These are phyloP conservation scores for Citrus medica DNA, from an alignment of 345 rosid genomes.

Conservation along the genomic window DNA sequence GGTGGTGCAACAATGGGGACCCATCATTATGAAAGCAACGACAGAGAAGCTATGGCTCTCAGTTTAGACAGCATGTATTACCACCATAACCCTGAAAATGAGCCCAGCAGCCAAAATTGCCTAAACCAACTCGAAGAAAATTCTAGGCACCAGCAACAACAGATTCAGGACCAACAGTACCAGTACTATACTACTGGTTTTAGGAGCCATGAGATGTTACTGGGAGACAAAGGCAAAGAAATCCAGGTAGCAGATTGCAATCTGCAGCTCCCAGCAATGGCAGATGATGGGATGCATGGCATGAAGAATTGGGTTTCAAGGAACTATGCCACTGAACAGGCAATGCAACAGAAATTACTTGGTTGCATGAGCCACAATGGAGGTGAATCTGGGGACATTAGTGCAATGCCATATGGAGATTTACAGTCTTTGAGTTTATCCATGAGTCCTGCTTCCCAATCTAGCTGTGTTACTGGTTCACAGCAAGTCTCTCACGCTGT, in stretches of 20 bases:
- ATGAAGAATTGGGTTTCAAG: constrained; percentile 43
- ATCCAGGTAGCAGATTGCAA: constrained; percentile 30
- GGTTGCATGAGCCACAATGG: constrained; percentile 35
- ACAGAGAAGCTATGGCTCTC: constrained; percentile 73
- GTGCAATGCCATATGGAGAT: constrained; percentile 66
- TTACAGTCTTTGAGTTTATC: constrained; percentile 89
- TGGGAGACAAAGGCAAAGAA: constrained; percentile 25
- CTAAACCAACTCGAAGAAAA: constrained; percentile 27
- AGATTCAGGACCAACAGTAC: constrained; percentile 32
- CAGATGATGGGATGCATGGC: constrained; percentile 27
- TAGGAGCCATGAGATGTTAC: constrained; percentile 43
- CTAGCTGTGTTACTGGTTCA: constrained; percentile 73
- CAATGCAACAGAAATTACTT: constrained; percentile 44
- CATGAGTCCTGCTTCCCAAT: constrained; percentile 95
- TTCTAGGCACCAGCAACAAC: constrained; percentile 27
- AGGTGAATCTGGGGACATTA: constrained; percentile 36
- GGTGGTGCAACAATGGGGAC: constrained; percentile 63
- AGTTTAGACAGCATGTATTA: constrained; percentile 67
- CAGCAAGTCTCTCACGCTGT: constrained; percentile 49
- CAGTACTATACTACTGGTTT: constrained; percentile 29
- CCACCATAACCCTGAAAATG: constrained; percentile 35
- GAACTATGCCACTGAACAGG: constrained; percentile 41
- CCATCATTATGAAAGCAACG: constrained; percentile 58
- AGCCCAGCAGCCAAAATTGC: constrained; percentile 33
- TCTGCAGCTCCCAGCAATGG: constrained; percentile 41